Evolutionary conservation across 768 basidiomycete species (phyloP), one percentile per base, ranked within the genome.

Genomic region (Trametes maxima): DNA sequence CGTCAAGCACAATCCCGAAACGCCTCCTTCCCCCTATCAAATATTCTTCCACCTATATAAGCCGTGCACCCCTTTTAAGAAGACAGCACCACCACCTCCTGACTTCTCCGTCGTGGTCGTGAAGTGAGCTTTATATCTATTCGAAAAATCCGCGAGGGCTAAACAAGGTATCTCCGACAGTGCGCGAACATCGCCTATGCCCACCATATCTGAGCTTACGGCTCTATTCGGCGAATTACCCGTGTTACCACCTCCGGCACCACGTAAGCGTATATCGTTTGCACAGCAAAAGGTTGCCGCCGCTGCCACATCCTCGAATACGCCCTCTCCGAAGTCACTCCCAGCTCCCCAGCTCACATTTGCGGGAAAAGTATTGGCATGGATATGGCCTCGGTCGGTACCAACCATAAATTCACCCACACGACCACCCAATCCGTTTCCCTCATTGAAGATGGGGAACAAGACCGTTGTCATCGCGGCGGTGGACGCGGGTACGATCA

Each of bases 21-120:
- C 36, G 6, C 33, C 61, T 44, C 51, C 71, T 2, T 83, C 87
- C 1, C 89, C 89, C 0, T 98, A 95, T 72, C 78, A 83, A 52
- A 81, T 93, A 3, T 98, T 97, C 76, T 98, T 81, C 74, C 89
- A 97, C 68, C 78, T 94, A 4, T 96, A 95, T 78, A 97, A 96
- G 69, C 96, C 96, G 2, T 86, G 85, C 7, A 92, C 93, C 0
- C 80, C 90, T 8, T 96, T 87, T 77, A 88, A 85, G 70, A 93
- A 88, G 76, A 89, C 85, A 0, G 76, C 82, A 1, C 91, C 89
- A 5, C 86, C 88, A 6, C 79, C 81, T 1, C 94, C 95, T 2
- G 94, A 97, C 73, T 98, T 94, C 74, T 82, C 87, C 52, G 75
- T 97, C 19, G 91, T 92, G 1, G 89, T 95, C 2, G 80, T 98